phyloP scores from a whole-genome alignment of 2,329 filamentous ascomycete genomes.

The Cercospora zeae-maydis region DNA sequence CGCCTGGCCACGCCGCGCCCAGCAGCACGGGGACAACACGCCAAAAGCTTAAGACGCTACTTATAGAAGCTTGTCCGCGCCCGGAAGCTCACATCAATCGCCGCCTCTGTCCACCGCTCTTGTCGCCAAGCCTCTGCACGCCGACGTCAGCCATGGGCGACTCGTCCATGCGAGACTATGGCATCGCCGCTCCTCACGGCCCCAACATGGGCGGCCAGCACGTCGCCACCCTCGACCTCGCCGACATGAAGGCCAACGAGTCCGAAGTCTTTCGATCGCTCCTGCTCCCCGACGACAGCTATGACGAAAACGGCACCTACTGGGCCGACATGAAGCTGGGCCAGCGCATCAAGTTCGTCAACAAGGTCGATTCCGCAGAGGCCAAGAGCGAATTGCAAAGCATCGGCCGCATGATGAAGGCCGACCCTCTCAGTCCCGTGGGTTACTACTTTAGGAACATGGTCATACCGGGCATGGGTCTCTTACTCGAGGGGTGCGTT shows the following conservation, averaged over 20 bases:
- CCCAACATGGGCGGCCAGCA: constrained; percentile 46
- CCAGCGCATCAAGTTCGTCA: constrained; percentile 72
- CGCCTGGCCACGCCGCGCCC: background rate
- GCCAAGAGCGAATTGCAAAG: constrained; percentile 61
- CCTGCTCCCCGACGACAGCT: constrained; percentile 84
- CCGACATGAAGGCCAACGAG: constrained; percentile 56
- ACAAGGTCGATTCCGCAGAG: constrained; percentile 67
- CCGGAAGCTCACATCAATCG: background rate
- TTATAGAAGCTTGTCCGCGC: constrained; percentile 6
- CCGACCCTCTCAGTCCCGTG: constrained; percentile 79
- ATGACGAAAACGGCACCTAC: constrained; percentile 77
- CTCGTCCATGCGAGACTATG: constrained; percentile 47
- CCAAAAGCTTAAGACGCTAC: constrained; percentile 6
- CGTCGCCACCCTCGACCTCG: constrained; percentile 42
- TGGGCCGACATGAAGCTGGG: constrained; percentile 80
- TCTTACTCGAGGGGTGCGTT: constrained; percentile 75
- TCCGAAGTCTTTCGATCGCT: constrained; percentile 69
- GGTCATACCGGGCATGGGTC: constrained; percentile 85
- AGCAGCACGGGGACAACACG: background rate
- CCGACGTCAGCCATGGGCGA: constrained; percentile 27
- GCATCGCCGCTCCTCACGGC: constrained; percentile 48
- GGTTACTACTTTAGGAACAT: constrained; percentile 85
- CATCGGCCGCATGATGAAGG: constrained; percentile 77
- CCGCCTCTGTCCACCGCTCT: background rate
- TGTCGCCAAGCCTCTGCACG: background rate